Percentiles rank a stretch among this genome's conserved stretches.
Conservation (phyloP, 805 yeast species). For the Barnettozyma botsteinii region DNA sequence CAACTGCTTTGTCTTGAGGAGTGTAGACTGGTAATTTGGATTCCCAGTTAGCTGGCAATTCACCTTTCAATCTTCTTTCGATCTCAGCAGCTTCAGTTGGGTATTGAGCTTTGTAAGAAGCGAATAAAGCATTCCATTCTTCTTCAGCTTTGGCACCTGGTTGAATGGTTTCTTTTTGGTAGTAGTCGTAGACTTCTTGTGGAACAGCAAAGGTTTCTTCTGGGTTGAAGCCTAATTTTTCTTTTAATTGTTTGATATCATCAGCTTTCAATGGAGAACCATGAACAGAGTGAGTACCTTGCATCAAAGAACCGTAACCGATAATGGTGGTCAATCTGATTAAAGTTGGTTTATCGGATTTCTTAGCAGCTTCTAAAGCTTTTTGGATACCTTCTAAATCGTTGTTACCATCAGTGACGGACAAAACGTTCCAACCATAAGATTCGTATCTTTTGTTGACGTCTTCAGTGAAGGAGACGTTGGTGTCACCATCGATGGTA, state of each 20-base stretch:
- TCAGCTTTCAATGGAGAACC: slow-evolving; percentile 95
- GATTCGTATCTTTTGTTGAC: slow-evolving; percentile 79
- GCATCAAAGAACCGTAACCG: slow-evolving; percentile 83
- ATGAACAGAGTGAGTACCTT: slow-evolving; percentile 90
- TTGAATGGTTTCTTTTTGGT: slow-evolving; percentile 45
- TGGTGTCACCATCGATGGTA: slow-evolving; percentile 92
- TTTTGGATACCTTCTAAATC: slow-evolving; percentile 64
- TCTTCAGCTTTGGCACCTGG: slow-evolving; percentile 64
- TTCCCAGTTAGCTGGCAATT: slow-evolving; percentile 83
- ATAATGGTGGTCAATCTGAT: slow-evolving; percentile 86
- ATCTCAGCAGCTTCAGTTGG: slow-evolving; percentile 78
- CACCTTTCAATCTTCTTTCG: slow-evolving; percentile 66
- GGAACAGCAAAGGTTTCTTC: slow-evolving; percentile 74
- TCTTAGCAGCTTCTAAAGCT: slow-evolving; percentile 80
- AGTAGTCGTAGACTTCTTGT: slow-evolving; percentile 72
- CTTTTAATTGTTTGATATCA: slow-evolving; percentile 83
- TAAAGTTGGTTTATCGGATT: slow-evolving; percentile 81
- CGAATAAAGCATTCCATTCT: slow-evolving; percentile 68
- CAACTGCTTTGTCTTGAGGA: slow-evolving; percentile 73
- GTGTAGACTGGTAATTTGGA: slow-evolving; percentile 72
- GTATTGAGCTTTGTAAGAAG: slow-evolving; percentile 57
- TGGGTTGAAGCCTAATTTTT: slow-evolving; percentile 83
- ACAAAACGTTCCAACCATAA: slow-evolving; percentile 88
- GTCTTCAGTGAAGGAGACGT: slow-evolving; percentile 89
- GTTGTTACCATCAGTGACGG: slow-evolving; percentile 74